Percentiles rank a stretch among this genome's conserved stretches.
Evolutionary conservation across 257 asterid species (phyloP).

Genomic region (Nicotiana benthamiana): DNA sequence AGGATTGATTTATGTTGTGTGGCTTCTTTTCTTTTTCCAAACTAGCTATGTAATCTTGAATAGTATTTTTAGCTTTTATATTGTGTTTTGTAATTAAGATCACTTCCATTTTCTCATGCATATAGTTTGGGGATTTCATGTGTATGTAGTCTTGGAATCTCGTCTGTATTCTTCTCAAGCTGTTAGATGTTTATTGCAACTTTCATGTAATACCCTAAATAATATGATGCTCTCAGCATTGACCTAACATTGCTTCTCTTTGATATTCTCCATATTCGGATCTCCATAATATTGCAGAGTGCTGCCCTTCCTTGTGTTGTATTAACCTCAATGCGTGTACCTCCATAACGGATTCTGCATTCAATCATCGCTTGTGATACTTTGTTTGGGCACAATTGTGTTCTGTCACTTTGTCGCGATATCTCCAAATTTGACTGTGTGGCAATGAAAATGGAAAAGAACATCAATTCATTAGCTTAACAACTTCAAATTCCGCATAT

Average conservation of each 20-base stretch:
- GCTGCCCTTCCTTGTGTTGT: conserved; percentile 46
- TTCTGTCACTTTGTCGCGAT: conserved; percentile 54
- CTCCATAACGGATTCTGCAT: conserved; percentile 57
- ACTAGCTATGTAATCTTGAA: neutral
- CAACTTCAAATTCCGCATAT: conserved; percentile 54
- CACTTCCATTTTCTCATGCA: neutral
- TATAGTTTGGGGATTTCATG: neutral
- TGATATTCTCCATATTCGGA: conserved; percentile 47
- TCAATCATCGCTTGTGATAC: conserved; percentile 72
- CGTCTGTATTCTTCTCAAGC: neutral
- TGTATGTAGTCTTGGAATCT: neutral
- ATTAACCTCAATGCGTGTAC: conserved; percentile 69
- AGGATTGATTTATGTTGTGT: neutral
- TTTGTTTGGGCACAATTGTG: conserved; percentile 55
- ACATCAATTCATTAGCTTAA: conserved; percentile 26
- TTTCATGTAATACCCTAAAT: neutral
- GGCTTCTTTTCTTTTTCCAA: neutral
- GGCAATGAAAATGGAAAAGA: conserved; percentile 17
- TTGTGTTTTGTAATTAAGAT: neutral
- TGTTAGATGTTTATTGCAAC: neutral
- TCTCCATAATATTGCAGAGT: conserved; percentile 47
- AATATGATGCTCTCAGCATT: neutral
- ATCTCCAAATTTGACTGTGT: conserved; percentile 14
- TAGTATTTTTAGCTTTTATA: neutral
- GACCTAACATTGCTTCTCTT: conserved; percentile 8